Base-by-base conservation (phyloP, 345 rosid species). In the Ceriops decandra region DNA sequence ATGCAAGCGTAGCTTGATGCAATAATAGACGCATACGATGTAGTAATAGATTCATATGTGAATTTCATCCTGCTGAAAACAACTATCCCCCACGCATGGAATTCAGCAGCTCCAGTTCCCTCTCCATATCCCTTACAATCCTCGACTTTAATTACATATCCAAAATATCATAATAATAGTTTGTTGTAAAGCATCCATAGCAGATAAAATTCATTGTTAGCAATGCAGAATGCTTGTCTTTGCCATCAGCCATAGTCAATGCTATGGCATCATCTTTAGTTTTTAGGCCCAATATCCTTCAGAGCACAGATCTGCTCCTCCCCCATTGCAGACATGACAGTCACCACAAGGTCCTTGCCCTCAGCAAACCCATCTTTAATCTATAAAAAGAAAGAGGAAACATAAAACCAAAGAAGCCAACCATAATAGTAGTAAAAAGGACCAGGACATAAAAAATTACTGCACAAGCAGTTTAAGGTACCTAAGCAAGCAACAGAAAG, bases 221-320 rank as follows among this genome's bases (percentile, higher is more conserved):
- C 71, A 62, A 49, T 74, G 52, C 49, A 7, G 22, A 32, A 53
- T 59, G 63, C 36, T 64, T 22, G 58, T 24, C 73, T 35, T 52
- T 54, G 30, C 72, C 67, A 78, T 63, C 76, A 69, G 60, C 75
- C 52, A 74, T 22, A 63, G 74, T 63, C 47, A 62, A 60, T 46
- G 72, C 76, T 64, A 76, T 17, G 66, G 70, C 78, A 68, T 58
- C 66, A 72, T 68, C 32, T 75, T 81, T 80, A 85, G 58, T 77
- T 83, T 63, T 82, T 90, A 49, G 90, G 88, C 61, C 93, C 96
- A 79, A 90, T 83, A 73, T 90, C 95, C 85, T 88, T 90, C 7
- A 85, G 81, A 70, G 89, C 88, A 73, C 88, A 82, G 72, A 90
- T 90, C 85, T 88, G 97, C 87, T 90, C 97, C 85, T 90, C 95